phyloP scores from a whole-genome alignment of 2,329 filamentous ascomycete genomes.

The Fusarium sp. region DNA sequence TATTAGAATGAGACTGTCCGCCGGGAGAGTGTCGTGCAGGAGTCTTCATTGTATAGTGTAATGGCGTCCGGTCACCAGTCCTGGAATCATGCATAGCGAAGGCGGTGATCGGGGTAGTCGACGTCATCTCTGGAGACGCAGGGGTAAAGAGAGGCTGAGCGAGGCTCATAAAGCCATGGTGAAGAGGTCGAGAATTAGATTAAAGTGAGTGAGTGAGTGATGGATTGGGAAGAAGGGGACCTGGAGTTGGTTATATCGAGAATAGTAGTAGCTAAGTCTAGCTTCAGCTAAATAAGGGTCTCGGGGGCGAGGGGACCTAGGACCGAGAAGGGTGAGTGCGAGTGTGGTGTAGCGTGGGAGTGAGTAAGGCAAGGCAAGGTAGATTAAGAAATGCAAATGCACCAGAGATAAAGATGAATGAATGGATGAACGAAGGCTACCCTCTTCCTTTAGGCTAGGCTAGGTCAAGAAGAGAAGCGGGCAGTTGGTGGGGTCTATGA shows the following conservation, averaged over 20 bases:
- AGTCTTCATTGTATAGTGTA: slow-evolving; percentile 60
- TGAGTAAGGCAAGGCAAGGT: not conserved
- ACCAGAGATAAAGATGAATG: slow-evolving; percentile 23
- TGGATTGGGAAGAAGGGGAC: not conserved
- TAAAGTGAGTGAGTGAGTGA: not conserved
- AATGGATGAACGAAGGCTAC: not conserved
- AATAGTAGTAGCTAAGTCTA: not conserved
- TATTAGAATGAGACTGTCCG: slow-evolving; percentile 43
- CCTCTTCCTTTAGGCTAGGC: slow-evolving; percentile 4
- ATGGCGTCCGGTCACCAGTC: slow-evolving; percentile 47
- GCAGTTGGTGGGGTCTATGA: slow-evolving; percentile 42
- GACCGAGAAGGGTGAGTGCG: slow-evolving; percentile 7
- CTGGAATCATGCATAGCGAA: slow-evolving; percentile 48
- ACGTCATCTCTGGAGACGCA: slow-evolving; percentile 40
- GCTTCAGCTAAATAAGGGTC: slow-evolving; percentile 21
- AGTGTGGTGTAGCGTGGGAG: not conserved
- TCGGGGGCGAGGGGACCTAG: slow-evolving; percentile 16
- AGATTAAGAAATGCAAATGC: slow-evolving; percentile 31
- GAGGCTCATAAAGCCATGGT: slow-evolving; percentile 39
- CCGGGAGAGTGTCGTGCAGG: slow-evolving; percentile 50
- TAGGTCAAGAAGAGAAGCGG: slow-evolving; percentile 35
- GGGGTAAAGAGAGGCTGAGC: slow-evolving; percentile 17
- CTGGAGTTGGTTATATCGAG: slow-evolving; percentile 16
- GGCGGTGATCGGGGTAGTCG: slow-evolving; percentile 38
- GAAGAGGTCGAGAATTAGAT: slow-evolving; percentile 16